Evolutionary conservation across 2,329 filamentous ascomycete species (phyloP).

Genomic region (Capronia coronata): DNA sequence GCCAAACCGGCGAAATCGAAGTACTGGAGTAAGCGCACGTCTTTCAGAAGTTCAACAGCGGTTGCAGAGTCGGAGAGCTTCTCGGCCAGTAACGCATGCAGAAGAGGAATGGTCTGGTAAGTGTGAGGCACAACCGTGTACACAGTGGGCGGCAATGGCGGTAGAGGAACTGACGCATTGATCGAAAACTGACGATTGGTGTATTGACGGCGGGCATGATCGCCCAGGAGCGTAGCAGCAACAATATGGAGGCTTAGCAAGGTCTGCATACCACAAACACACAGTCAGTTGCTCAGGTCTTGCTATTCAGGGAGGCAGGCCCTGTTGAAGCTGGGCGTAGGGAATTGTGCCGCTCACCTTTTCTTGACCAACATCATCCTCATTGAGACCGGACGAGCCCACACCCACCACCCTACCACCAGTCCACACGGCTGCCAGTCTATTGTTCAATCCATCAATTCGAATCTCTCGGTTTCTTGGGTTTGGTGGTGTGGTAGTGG

Average conservation of each 20-base stretch:
- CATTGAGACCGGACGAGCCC: constrained; percentile 4
- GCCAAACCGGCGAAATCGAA: constrained; percentile 21
- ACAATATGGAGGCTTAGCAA: constrained; percentile 8
- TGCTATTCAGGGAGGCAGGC: background rate
- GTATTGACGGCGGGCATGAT: background rate
- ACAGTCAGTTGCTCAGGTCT: constrained; percentile 5
- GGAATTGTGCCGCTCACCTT: constrained; percentile 6
- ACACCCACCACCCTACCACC: constrained; percentile 19
- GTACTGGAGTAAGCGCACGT: constrained; percentile 21
- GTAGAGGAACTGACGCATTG: too few relatives aligned
- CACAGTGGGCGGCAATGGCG: constrained; percentile 1
- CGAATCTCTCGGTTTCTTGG: background rate
- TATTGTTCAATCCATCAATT: constrained; percentile 10
- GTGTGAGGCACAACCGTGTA: constrained; percentile 16
- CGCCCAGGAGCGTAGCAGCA: constrained; percentile 9
- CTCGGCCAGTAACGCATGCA: constrained; percentile 13
- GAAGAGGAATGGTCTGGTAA: constrained; percentile 14
- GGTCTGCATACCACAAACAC: background rate
- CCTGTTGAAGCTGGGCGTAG: background rate
- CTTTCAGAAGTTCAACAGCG: constrained; percentile 20
- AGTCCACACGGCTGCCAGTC: constrained; percentile 12
- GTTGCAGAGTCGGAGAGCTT: constrained; percentile 4
- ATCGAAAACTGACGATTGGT: too few relatives aligned
- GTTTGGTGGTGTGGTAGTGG: background rate
- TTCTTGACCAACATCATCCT: constrained; percentile 3